These are phyloP conservation scores for Russula lepida DNA, from an alignment of 768 basidiomycete genomes.

Conservation along the genomic window DNA sequence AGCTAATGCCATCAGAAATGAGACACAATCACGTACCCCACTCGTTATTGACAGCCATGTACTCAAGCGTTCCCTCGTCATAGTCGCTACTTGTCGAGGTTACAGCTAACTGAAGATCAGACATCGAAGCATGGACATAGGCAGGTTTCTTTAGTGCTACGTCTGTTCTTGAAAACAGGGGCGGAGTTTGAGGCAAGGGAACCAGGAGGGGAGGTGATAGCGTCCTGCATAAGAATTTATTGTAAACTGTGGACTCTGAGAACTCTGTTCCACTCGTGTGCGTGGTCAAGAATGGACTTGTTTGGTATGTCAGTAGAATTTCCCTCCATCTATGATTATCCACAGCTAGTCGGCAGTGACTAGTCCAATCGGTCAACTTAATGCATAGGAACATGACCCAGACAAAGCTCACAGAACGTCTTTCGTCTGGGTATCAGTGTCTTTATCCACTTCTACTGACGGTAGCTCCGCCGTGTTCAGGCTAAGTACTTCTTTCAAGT, in stretches of 20 bases:
- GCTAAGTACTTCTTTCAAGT: not conserved
- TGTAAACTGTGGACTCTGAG: not conserved
- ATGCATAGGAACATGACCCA: not conserved
- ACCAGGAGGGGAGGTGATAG: constrained; percentile 1
- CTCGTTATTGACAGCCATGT: not conserved
- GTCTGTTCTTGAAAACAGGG: constrained; percentile 1
- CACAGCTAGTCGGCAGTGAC: constrained; percentile 1
- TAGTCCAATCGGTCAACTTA: not conserved
- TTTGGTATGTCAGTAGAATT: not conserved
- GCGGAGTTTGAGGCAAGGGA: constrained; percentile 2
- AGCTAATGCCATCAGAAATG: not conserved
- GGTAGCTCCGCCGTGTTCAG: not conserved
- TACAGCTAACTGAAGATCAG: not conserved
- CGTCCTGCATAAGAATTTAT: not conserved
- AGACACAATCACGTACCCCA: constrained; percentile 3
- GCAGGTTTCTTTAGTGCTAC: not conserved
- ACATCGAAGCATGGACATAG: not conserved
- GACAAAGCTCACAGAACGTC: not conserved
- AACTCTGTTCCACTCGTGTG: not conserved
- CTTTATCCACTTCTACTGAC: not conserved
- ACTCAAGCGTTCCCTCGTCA: not conserved
- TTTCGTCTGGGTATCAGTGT: not conserved
- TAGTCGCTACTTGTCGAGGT: not conserved
- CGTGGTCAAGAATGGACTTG: not conserved
- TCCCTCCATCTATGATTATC: not conserved